These are phyloP conservation scores for Hydnum rufescens DNA, from an alignment of 768 basidiomycete genomes.

Conservation along the genomic window DNA sequence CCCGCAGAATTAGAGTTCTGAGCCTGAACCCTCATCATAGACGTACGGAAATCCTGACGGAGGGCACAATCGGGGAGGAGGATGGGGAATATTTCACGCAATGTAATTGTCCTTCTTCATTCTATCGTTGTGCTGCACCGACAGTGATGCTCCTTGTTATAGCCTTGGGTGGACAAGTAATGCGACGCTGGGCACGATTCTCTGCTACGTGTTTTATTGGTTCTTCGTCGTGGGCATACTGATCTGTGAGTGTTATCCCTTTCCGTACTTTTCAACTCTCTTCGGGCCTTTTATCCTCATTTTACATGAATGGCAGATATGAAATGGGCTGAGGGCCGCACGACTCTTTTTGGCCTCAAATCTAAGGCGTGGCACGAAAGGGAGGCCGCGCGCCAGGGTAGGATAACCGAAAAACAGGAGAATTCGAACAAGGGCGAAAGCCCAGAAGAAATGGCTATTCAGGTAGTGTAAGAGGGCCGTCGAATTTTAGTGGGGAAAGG, in stretches of 20 bases:
- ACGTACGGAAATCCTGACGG: conserved; percentile 56
- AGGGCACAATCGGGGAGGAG: conserved; percentile 24
- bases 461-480: too few relatives aligned
- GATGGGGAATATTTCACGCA: conserved; percentile 70
- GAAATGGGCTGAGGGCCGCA: conserved; percentile 24
- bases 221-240: conserved; percentile 52
- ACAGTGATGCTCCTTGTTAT: neutral
- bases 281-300: neutral
- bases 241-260: conserved; percentile 19
- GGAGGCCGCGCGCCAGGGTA: neutral
- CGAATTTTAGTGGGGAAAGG: too few relatives aligned
- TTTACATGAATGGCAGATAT: conserved; percentile 11
- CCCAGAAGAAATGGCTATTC: too few relatives aligned
- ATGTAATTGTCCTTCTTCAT: conserved; percentile 23
- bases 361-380: conserved; percentile 11
- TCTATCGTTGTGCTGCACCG: neutral
- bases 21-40: conserved; percentile 2
- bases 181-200: conserved; percentile 56
- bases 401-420: too few relatives aligned
- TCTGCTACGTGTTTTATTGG: conserved; percentile 92
- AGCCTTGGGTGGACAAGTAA: conserved; percentile 68
- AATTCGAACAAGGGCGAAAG: too few relatives aligned
- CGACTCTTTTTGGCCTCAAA: conserved; percentile 15
- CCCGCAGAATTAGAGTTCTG: too few relatives aligned
- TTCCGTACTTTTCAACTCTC: neutral